Conservation (phyloP, 2,329 filamentous ascomycete species). For the Penicillium sp. region DNA sequence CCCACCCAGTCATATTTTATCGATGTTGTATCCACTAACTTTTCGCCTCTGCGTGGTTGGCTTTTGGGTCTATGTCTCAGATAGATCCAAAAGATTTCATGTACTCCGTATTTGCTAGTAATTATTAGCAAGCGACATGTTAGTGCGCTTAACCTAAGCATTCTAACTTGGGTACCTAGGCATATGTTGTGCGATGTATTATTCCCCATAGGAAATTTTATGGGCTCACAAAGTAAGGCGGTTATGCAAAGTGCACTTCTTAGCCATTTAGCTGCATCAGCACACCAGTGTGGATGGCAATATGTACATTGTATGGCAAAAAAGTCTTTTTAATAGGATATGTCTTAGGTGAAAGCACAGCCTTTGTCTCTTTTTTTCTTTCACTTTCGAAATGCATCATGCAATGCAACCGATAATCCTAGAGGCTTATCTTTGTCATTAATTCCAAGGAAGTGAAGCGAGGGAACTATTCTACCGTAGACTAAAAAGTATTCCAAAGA, state of each 20-base stretch:
- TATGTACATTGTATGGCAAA: neutral
- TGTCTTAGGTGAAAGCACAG: neutral
- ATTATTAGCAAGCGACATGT: neutral
- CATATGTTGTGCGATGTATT: neutral
- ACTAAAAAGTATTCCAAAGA: neutral
- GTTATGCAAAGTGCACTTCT: neutral
- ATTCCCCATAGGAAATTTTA: neutral
- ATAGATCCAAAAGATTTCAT: neutral
- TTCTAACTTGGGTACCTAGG: neutral
- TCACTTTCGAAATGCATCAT: neutral
- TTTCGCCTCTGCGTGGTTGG: neutral
- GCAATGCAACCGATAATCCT: neutral
- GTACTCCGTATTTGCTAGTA: neutral
- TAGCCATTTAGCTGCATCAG: neutral
- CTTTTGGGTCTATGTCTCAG: conserved; percentile 1
- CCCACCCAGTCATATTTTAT: conserved; percentile 1
- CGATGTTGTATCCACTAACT: neutral
- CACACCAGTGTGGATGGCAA: neutral
- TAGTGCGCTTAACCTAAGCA: neutral
- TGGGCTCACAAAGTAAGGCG: neutral
- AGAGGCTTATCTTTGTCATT: neutral
- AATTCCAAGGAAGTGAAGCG: neutral
- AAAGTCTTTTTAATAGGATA: neutral
- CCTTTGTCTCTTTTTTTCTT: neutral
- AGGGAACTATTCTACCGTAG: neutral